Evolutionary conservation across 2,329 filamentous ascomycete genomes (phyloP).

Genomic region (Stylonectria norvegica): DNA sequence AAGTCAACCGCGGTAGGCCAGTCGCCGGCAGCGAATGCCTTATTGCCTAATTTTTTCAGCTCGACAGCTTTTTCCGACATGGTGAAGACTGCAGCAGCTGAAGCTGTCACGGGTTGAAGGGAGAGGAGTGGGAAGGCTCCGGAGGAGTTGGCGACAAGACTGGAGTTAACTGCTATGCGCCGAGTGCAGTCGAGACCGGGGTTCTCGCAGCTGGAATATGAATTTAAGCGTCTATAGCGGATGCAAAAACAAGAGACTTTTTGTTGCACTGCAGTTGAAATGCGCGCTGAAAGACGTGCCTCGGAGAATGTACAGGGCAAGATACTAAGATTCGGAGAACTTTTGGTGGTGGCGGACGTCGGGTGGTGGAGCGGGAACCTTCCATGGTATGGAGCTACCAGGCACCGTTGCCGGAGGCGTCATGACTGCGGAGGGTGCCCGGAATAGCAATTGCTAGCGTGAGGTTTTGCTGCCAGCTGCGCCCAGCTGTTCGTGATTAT

Average conservation of each 20-base stretch:
- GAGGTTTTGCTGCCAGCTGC: conserved; percentile 14
- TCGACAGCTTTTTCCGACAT: conserved; percentile 67
- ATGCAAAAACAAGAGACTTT: too few relatives aligned
- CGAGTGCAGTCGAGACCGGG: conserved; percentile 14
- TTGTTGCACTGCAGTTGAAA: too few relatives aligned
- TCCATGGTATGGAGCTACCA: conserved; percentile 15
- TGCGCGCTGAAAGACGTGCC: too few relatives aligned
- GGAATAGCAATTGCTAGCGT: conserved; percentile 24
- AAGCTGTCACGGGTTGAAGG: conserved; percentile 1
- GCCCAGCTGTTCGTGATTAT: too few relatives aligned
- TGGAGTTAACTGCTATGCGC: conserved; percentile 21
- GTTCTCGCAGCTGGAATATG: conserved; percentile 8
- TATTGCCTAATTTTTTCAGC: conserved; percentile 92
- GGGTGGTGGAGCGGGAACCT: conserved; percentile 19
- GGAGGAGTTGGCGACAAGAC: conserved; percentile 10
- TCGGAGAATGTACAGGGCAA: neutral
- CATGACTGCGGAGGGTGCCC: conserved; percentile 8
- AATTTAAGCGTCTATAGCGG: neutral
- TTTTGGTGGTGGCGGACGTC: conserved; percentile 21
- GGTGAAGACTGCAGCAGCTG: conserved; percentile 13
- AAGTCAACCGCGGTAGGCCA: conserved; percentile 78
- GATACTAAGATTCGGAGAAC: conserved; percentile 12
- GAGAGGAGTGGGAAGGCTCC: conserved; percentile 2
- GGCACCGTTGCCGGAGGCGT: conserved; percentile 24
- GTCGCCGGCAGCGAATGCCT: conserved; percentile 83